A percentile compares a stretch with the other conserved stretches of the same genome.
Evolutionary conservation across 1,284 basidiomycete genomes (phyloP).

Genomic region (Papiliotrema flavescens): DNA sequence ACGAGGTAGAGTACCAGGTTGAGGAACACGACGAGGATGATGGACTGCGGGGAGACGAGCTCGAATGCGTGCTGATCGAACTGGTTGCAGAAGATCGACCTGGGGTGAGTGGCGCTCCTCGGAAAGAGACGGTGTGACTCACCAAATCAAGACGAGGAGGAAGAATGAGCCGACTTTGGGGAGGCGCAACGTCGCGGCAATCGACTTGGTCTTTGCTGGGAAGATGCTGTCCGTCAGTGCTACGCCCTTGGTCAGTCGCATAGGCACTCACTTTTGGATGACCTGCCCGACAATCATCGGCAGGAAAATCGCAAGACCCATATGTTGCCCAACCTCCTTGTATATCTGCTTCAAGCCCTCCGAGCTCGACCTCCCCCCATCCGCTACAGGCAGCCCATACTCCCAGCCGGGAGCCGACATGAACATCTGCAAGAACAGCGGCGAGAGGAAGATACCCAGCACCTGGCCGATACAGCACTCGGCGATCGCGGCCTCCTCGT

Average conservation of each 20-base stretch:
- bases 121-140: slow-evolving; percentile 1
- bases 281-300: slow-evolving; percentile 30
- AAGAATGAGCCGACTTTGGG: slow-evolving; percentile 28
- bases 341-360: slow-evolving; percentile 35
- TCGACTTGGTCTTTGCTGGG: slow-evolving; percentile 27
- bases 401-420: slow-evolving; percentile 26
- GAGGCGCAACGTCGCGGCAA: slow-evolving; percentile 23
- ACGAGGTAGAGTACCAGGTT: slow-evolving; percentile 18
- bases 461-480: slow-evolving; percentile 33
- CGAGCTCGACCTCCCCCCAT: slow-evolving; percentile 18
- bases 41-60: slow-evolving; percentile 15
- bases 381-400: slow-evolving; percentile 32
- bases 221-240: slow-evolving; percentile 10
- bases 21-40: slow-evolving; percentile 24
- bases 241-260: not conserved
- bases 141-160: slow-evolving; percentile 27
- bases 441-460: slow-evolving; percentile 38
- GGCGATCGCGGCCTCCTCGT: slow-evolving; percentile 32
- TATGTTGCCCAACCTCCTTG: slow-evolving; percentile 30
- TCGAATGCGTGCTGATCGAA: slow-evolving; percentile 21
- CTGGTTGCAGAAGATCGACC: slow-evolving; percentile 18
- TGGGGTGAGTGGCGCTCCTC: too few species aligned
- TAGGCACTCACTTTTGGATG: slow-evolving; percentile 17
- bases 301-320: slow-evolving; percentile 32
- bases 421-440: slow-evolving; percentile 36